Percentiles rank a stretch among this genome's conserved stretches.
These are phyloP conservation scores for Alnus rubra DNA, from an alignment of 306 rosid genomes.

Conservation along the genomic window DNA sequence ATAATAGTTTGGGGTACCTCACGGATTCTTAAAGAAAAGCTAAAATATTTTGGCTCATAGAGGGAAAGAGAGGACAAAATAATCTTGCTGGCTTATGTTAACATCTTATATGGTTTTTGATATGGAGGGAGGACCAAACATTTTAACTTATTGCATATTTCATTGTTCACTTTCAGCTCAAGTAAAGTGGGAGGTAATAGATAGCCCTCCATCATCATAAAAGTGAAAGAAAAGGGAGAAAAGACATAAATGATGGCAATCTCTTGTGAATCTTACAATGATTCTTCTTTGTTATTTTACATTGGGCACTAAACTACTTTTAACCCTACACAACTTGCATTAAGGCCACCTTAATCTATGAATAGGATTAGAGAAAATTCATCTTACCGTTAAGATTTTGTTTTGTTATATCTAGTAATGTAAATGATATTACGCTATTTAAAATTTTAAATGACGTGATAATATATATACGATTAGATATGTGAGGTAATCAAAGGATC, in stretches of 20 bases:
- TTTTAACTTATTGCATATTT: conserved; percentile 7
- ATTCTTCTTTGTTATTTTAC: background rate
- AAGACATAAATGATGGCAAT: conserved; percentile 2
- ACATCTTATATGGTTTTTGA: conserved; percentile 17
- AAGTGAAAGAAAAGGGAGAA: conserved; percentile 11
- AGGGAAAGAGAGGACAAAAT: background rate
- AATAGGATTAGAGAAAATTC: too few relatives aligned
- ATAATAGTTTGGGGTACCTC: background rate
- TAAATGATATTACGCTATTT: too few relatives aligned
- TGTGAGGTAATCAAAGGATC: too few relatives aligned
- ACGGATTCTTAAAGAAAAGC: background rate
- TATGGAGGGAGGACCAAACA: conserved; percentile 21
- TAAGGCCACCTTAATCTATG: background rate
- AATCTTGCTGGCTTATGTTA: conserved; percentile 23
- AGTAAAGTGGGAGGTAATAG: conserved; percentile 18
- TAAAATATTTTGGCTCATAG: conserved; percentile 9
- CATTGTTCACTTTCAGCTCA: conserved; percentile 22
- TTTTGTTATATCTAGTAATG: too few relatives aligned
- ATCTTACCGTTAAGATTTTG: too few relatives aligned
- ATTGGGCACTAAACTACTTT: background rate
- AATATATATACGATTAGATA: too few relatives aligned
- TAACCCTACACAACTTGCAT: conserved; percentile 30
- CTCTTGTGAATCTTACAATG: conserved; percentile 12
- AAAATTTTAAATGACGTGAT: too few relatives aligned
- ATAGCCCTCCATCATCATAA: conserved; percentile 11